A percentile compares a stretch with the other conserved stretches of the same genome.
These are phyloP conservation scores for Coemansia sp. DNA, from an alignment of 192 early-diverging fungal species.

Conservation along the genomic window DNA sequence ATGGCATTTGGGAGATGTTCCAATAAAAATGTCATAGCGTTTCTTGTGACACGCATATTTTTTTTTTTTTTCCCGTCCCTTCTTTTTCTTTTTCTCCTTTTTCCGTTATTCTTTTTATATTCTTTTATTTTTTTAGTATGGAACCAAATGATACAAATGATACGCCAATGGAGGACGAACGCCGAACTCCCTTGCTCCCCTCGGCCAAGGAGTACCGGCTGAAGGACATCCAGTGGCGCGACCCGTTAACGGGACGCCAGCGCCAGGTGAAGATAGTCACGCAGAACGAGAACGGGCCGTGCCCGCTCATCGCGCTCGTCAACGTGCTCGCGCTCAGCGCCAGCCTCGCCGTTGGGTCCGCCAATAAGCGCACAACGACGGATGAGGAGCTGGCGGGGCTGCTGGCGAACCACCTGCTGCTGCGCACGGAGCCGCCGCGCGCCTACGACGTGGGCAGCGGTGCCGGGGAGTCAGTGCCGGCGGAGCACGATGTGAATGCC, in stretches of 20 bases:
- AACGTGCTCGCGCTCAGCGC: slow-evolving; percentile 81
- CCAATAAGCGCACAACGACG: slow-evolving; percentile 56
- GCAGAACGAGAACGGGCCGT: slow-evolving; percentile 94
- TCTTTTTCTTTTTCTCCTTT: background rate
- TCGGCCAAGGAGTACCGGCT: slow-evolving; percentile 60
- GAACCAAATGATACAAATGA: background rate
- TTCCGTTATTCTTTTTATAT: no score
- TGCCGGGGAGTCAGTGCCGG: background rate
- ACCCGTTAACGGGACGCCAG: slow-evolving; percentile 46
- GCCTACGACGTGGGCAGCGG: slow-evolving; percentile 5
- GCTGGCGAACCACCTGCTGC: slow-evolving; percentile 74
- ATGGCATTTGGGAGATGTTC: slow-evolving; percentile 51
- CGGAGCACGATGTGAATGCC: background rate
- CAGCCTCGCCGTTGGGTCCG: slow-evolving; percentile 51
- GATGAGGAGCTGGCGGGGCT: slow-evolving; percentile 70
- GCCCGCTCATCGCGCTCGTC: slow-evolving; percentile 80
- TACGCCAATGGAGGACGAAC: background rate
- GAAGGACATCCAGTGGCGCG: slow-evolving; percentile 71
- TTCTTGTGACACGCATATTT: background rate
- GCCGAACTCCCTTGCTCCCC: background rate
- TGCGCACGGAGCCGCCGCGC: background rate
- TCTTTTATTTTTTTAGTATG: background rate
- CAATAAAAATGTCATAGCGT: background rate
- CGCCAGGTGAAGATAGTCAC: slow-evolving; percentile 74
- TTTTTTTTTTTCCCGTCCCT: background rate